phyloP scores from a whole-genome alignment of 805 yeast species.

The Kuraishia cidri region DNA sequence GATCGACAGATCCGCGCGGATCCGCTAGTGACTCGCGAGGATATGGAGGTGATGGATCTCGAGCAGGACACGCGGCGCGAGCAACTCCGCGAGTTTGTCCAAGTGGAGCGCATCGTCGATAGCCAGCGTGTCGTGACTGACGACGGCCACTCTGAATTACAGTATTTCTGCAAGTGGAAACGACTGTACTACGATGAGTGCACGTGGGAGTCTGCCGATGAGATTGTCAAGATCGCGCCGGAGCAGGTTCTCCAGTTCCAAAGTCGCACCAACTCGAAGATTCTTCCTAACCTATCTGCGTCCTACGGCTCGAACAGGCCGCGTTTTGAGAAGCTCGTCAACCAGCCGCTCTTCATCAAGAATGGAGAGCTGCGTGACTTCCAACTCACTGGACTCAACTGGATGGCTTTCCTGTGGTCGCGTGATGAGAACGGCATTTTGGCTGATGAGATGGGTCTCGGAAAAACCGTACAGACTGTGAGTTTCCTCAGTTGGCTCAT shows the following conservation, averaged over 20 bases:
- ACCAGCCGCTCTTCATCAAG: conserved; percentile 85
- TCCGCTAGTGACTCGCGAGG: conserved; percentile 81
- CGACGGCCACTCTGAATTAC: conserved; percentile 57
- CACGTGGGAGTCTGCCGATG: conserved; percentile 93
- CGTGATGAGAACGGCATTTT: conserved; percentile 94
- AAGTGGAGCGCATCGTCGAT: conserved; percentile 85
- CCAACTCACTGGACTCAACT: conserved; percentile 94
- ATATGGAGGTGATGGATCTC: conserved; percentile 86
- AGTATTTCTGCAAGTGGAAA: conserved; percentile 90
- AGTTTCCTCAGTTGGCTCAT: conserved; percentile 91
- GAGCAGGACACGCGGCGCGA: conserved; percentile 82
- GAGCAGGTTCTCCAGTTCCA: conserved; percentile 78
- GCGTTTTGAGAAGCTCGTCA: conserved; percentile 73
- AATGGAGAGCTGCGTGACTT: conserved; percentile 92
- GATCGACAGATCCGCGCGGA: conserved; percentile 76
- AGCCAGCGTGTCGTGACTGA: conserved; percentile 63
- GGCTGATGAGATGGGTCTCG: conserved; percentile 99
- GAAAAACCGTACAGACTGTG: conserved; percentile 96
- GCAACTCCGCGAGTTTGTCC: conserved; percentile 72
- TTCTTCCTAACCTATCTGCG: conserved; percentile 74
- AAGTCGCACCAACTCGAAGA: conserved; percentile 71
- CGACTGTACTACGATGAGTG: conserved; percentile 90
- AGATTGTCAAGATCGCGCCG: conserved; percentile 79
- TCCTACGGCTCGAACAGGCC: conserved; percentile 74
- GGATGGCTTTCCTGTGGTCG: conserved; percentile 99